Evolutionary conservation across 805 yeast species (phyloP).

Genomic region (Metschnikowia drakensbergensis): DNA sequence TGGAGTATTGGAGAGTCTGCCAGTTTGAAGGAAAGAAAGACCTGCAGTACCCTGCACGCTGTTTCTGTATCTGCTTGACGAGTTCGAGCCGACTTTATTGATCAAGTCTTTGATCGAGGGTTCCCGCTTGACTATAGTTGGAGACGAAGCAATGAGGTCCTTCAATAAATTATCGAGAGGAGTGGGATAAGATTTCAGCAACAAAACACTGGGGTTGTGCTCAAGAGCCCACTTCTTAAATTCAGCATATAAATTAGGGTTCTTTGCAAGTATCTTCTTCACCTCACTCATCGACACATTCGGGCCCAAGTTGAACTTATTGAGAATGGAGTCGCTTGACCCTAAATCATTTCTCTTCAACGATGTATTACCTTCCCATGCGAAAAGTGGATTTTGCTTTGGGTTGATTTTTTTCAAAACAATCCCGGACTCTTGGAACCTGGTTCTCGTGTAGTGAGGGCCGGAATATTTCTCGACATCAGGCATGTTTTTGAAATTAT

Average conservation of each 20-base stretch:
- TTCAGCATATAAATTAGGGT: constrained; percentile 47
- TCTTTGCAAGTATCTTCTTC: constrained; percentile 32
- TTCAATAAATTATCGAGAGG: constrained; percentile 29
- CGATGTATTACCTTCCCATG: constrained; percentile 25
- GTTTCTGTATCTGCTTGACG: constrained; percentile 11
- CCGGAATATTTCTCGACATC: constrained; percentile 66
- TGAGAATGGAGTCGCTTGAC: constrained; percentile 26
- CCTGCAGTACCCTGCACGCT: constrained; percentile 71
- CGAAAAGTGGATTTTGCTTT: constrained; percentile 42
- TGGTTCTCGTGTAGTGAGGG: constrained; percentile 53
- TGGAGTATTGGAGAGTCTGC: constrained; percentile 66
- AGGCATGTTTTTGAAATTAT: constrained; percentile 63
- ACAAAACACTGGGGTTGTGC: constrained; percentile 41
- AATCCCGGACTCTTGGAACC: constrained; percentile 67
- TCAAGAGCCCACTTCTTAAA: constrained; percentile 54
- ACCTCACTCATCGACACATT: constrained; percentile 28
- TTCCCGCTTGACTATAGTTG: constrained; percentile 21
- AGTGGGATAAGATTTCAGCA: constrained; percentile 23
- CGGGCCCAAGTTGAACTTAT: constrained; percentile 30
- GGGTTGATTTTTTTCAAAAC: constrained; percentile 36
- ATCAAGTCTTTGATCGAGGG: constrained; percentile 23
- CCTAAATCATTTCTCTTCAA: constrained; percentile 14
- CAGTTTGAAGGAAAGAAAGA: constrained; percentile 62
- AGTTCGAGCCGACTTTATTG: constrained; percentile 15
- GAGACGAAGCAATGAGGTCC: constrained; percentile 27